These are phyloP conservation scores for Coffea humblotiana DNA, from an alignment of 305 asterid species.

Conservation along the genomic window DNA sequence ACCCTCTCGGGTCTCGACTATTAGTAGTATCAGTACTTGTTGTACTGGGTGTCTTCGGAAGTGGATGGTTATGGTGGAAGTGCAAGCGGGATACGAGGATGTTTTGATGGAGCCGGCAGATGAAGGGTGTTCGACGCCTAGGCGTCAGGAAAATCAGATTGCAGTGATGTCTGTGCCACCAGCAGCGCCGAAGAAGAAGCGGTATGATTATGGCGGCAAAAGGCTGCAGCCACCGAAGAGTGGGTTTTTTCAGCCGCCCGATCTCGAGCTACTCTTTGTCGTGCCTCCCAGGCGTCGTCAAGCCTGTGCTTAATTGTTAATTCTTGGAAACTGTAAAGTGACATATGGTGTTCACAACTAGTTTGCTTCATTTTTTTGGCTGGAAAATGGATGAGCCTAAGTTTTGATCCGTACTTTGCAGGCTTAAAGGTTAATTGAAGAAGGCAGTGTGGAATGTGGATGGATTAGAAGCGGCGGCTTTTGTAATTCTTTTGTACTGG, in stretches of 20 bases:
- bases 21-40: no score
- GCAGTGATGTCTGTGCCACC: conserved; percentile 51
- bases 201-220: conserved; percentile 22
- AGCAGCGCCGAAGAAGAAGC: conserved; percentile 56
- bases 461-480: background rate
- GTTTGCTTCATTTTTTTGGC: conserved; percentile 8
- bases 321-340: no score
- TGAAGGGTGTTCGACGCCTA: conserved; percentile 52
- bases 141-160: conserved; percentile 32
- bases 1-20: no score
- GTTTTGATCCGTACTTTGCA: background rate
- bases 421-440: background rate
- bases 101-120: background rate
- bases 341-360: no score
- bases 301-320: conserved; percentile 13
- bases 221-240: conserved; percentile 37
- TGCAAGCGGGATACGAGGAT: conserved; percentile 6
- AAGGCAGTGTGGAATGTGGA: background rate
- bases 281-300: conserved; percentile 24
- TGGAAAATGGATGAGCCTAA: background rate
- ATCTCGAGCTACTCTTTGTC: conserved; percentile 44
- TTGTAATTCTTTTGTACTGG: background rate
- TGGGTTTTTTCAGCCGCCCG: conserved; percentile 54
- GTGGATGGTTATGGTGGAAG: conserved; percentile 10
- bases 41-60: no score